phyloP scores from a whole-genome alignment of 2,329 filamentous ascomycete genomes.

The Fusarium veterinarium region DNA sequence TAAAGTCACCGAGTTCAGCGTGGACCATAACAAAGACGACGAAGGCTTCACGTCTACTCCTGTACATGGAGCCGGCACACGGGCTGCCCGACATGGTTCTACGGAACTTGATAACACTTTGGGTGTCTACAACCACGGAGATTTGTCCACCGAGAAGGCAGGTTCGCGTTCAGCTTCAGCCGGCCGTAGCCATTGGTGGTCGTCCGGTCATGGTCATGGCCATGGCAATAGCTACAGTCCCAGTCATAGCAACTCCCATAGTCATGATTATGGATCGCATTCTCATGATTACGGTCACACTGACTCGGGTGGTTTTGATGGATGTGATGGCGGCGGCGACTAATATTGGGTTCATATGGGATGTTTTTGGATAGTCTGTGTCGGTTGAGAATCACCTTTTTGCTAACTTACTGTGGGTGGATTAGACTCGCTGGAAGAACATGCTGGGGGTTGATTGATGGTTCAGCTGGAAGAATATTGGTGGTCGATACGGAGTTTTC shows the following conservation, averaged over 20 bases:
- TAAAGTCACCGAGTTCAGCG: background rate
- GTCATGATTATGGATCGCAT: background rate
- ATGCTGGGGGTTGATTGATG: rapidly evolving
- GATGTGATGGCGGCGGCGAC: background rate
- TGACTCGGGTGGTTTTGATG: background rate
- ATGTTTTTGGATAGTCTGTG: background rate
- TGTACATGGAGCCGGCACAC: background rate
- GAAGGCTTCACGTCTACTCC: background rate
- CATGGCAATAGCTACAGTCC: background rate
- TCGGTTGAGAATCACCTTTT: background rate
- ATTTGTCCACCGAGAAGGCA: no score
- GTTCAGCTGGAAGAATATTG: background rate
- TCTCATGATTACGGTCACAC: background rate
- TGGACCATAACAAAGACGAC: background rate
- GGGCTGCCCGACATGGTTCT: background rate
- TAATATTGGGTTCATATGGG: background rate
- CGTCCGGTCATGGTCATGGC: background rate
- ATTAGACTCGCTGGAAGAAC: background rate
- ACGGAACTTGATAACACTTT: background rate
- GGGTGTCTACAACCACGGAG: background rate
- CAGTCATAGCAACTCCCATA: background rate
- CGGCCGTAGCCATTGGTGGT: background rate
- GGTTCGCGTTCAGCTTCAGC: background rate
- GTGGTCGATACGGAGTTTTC: background rate
- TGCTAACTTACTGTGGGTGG: background rate